Evolutionary conservation across 1,284 basidiomycete genomes (phyloP).

Genomic region (Moesziomyces sp.): DNA sequence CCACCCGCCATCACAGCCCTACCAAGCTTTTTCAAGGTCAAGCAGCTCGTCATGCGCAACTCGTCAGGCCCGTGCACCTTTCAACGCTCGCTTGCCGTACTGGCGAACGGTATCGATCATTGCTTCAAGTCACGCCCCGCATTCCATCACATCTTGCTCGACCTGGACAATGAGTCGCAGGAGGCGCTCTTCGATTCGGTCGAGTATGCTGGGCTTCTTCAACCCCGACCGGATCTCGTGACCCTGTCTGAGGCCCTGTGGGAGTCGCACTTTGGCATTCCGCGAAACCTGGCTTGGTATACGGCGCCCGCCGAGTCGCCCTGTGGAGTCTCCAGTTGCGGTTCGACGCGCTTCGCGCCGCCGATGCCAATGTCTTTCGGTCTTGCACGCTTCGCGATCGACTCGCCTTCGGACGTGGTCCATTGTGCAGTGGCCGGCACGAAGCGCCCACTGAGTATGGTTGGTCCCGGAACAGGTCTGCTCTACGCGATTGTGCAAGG

Average conservation of each 20-base stretch:
- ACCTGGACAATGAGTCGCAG: conserved; percentile 10
- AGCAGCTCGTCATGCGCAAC: conserved; percentile 19
- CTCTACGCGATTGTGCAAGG: conserved; percentile 32
- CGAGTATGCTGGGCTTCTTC: conserved; percentile 10
- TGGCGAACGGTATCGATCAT: conserved; percentile 33
- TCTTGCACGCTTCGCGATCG: conserved; percentile 2
- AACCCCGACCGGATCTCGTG: conserved; percentile 1
- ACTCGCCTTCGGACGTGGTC: conserved; percentile 5
- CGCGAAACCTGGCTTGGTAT: conserved; percentile 18
- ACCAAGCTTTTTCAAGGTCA: conserved; percentile 17
- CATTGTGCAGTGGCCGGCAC: conserved; percentile 28
- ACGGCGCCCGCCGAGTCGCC: conserved; percentile 1
- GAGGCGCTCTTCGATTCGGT: conserved; percentile 4
- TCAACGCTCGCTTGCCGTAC: conserved; percentile 9
- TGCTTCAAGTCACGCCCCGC: conserved; percentile 25
- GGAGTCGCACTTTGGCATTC: conserved; percentile 29
- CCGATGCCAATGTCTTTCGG: conserved; percentile 6
- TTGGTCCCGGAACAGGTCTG: conserved; percentile 14
- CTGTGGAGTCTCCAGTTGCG: conserved; percentile 9
- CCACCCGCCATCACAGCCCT: conserved; percentile 20
- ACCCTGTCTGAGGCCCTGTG: conserved; percentile 25
- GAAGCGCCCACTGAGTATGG: conserved; percentile 10
- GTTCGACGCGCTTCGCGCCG: conserved; percentile 1
- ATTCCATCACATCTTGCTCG: conserved; percentile 19
- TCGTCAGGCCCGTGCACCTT: conserved; percentile 10